Base-by-base conservation (phyloP, 108 stramenopile genomes). In the Conticribra weissflogii region DNA sequence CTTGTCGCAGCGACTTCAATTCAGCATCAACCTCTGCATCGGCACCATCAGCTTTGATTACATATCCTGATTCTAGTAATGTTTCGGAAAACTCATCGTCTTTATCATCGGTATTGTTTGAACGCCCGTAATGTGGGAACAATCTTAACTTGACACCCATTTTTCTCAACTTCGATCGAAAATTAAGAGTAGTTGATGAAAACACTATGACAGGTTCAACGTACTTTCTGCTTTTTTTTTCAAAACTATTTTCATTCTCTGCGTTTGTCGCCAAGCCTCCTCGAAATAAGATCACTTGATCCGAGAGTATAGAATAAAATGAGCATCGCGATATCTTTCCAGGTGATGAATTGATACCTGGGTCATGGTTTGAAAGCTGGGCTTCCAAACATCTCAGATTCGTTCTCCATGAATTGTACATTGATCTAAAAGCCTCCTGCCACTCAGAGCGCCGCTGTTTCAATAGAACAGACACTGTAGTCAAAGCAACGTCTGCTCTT, bases 1-100 rank as follows among this genome's bases (percentile, higher is more conserved):
- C 86, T 33, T 62, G 68, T 15, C 86, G 80, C 15, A 91, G 57
- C 22, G 87, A 86, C 18, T 85, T 86, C 29, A 91, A 61, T 36
- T 91, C 90, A 9, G 80, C 86, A 14, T 82, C 66, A 18, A 68
- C 74, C 1, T 25, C 53, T 34, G 34, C 19, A 25, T 54, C 58
- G 14, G 57, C 68, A 14, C 74, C 76, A 28, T 50, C 53, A 8
- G 8, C 36, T 3, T 44, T 19, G 31, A 12, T 70, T 19, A 18
- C 9, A 0, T 48, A 18, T 7, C 30, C 30, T 27, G 22, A 21
- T 4, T 33, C 55, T 41, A 18, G 50, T 41, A 21, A 25, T 59
- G 68, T 45, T 54, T 72, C 71, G 2, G 17, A 25, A 15, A 55
- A 31, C 17, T 58, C 47, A 48, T 21, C n/a, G 7, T 31, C 46